A percentile compares a stretch with the other conserved stretches of the same genome.
These are phyloP conservation scores for Rutidosis leptorrhynchoides DNA, from an alignment of 129 eudicot species.

Conservation along the genomic window DNA sequence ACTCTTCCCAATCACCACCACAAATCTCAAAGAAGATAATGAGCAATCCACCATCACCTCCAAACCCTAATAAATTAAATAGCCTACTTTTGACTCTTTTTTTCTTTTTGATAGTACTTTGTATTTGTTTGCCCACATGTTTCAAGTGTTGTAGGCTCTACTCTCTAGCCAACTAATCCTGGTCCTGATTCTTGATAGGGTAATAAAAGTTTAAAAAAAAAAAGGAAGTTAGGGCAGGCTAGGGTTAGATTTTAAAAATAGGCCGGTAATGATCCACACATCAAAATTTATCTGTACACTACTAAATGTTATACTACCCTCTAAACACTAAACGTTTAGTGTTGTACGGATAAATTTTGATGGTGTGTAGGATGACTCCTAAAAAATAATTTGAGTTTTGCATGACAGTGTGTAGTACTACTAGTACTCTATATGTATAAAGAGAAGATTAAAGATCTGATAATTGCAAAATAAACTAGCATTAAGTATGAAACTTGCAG, in stretches of 20 bases:
- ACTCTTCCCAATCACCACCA: conserved; percentile 66
- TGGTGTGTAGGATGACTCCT: conserved; percentile 32
- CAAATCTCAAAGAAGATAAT: conserved; percentile 32
- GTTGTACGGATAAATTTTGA: too few relatives aligned
- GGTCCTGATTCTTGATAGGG: conserved; percentile 19
- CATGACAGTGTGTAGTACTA: conserved; percentile 24
- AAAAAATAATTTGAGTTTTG: conserved; percentile 36
- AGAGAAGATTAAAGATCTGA: conserved; percentile 39
- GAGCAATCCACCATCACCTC: conserved; percentile 27
- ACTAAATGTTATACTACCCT: too few relatives aligned
- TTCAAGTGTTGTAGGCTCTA: not conserved
- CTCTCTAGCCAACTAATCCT: conserved; percentile 13
- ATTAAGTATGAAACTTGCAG: conserved; percentile 38
- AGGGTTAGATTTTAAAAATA: conserved; percentile 21
- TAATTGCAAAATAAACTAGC: conserved; percentile 39
- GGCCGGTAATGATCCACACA: too few relatives aligned
- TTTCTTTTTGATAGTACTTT: not conserved
- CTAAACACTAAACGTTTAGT: too few relatives aligned
- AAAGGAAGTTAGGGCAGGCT: conserved; percentile 9
- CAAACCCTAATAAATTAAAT: conserved; percentile 16
- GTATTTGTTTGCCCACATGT: too few relatives aligned
- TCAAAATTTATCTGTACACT: too few relatives aligned
- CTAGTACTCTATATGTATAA: conserved; percentile 30
- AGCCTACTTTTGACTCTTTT: conserved; percentile 14
- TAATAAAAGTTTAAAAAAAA: conserved; percentile 30